phyloP scores from a whole-genome alignment of 306 rosid genomes.

The Prunus salicina region DNA sequence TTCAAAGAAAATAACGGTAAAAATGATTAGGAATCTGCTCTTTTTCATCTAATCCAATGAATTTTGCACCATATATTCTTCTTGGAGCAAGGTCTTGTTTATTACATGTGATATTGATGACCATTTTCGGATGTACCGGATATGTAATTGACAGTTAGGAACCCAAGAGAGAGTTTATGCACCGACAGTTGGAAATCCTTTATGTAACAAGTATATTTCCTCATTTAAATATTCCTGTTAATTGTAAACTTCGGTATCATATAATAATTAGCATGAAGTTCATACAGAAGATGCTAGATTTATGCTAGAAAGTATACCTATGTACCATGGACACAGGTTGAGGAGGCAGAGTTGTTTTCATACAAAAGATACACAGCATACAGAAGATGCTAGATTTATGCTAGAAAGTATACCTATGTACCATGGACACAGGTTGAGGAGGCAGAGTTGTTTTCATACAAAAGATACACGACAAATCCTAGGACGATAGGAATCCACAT shows the following conservation, averaged over 20 bases:
- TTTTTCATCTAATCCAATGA: neutral
- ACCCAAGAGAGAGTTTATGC: neutral
- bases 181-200: neutral
- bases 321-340: neutral
- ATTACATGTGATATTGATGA: neutral
- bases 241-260: no score
- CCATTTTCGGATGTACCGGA: neutral
- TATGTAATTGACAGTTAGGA: neutral
- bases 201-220: neutral
- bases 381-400: no score
- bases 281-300: neutral
- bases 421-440: no score
- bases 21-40: neutral
- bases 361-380: neutral
- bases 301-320: neutral
- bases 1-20: neutral
- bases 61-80: neutral
- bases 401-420: no score
- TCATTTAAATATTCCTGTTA: neutral
- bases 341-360: neutral
- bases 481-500: neutral
- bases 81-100: neutral
- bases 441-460: no score
- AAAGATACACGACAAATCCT: neutral
- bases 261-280: neutral